A percentile compares a stretch with the other conserved stretches of the same genome.
These are phyloP conservation scores for Candida railenensis DNA, from an alignment of 805 yeast species.

Conservation along the genomic window DNA sequence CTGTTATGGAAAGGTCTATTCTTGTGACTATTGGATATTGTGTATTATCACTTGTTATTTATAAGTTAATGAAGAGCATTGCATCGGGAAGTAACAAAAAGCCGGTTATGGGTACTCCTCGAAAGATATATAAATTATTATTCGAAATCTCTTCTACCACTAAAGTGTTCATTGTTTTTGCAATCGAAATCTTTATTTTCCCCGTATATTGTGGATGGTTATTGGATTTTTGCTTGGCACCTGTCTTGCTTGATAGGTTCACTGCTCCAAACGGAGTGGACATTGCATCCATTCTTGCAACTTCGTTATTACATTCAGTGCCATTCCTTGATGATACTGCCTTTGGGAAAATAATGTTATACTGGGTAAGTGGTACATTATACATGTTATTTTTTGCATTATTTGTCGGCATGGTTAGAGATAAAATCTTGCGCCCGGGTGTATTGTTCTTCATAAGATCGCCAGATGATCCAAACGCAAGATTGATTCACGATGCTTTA, in stretches of 20 bases:
- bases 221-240: constrained; percentile 66
- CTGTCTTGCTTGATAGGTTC: constrained; percentile 37
- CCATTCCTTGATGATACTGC: neutral
- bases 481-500: constrained; percentile 83
- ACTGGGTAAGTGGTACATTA: constrained; percentile 74
- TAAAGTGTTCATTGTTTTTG: constrained; percentile 73
- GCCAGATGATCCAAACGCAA: constrained; percentile 89
- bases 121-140: constrained; percentile 51
- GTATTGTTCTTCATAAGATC: constrained; percentile 88
- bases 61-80: constrained; percentile 29
- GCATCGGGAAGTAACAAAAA: constrained; percentile 23
- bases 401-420: constrained; percentile 81
- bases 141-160: constrained; percentile 59
- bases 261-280: neutral
- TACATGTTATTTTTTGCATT: constrained; percentile 88
- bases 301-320: neutral
- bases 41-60: constrained; percentile 20
- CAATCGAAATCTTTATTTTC: constrained; percentile 78
- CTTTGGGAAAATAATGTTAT: constrained; percentile 14
- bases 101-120: constrained; percentile 50
- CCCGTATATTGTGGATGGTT: constrained; percentile 85
- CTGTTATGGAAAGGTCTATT: constrained; percentile 35
- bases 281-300: neutral
- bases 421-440: constrained; percentile 75
- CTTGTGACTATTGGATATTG: constrained; percentile 35